Base-by-base conservation (phyloP, 257 asterid species). In the Salvia hispanica region DNA sequence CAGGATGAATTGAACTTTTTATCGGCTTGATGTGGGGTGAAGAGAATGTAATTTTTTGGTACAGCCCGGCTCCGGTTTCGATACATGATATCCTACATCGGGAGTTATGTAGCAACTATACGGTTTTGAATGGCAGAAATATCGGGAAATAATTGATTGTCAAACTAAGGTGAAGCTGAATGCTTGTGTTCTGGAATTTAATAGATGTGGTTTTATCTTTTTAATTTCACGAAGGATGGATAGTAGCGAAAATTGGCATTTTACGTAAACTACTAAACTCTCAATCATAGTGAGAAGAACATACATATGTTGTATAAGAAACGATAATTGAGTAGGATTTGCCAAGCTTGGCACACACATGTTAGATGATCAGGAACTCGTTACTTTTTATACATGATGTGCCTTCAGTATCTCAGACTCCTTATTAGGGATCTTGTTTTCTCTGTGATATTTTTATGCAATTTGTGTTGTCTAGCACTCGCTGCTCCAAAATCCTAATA, bases 121-220 rank as follows among this genome's bases (percentile, higher is more conserved):
- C 25, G 7, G 58, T 12, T n/a, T 46, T 21, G 4, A 62, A 60
- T 15, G 46, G 16, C 34, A 12, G 71, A 51, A 14, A 60, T 11
- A 7, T 3, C 45, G 15, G 3, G 63, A 48, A 16, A n/a, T 47
- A 39, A 16, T 16, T 51, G 62, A 15, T 51, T 69, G 65, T 33
- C 25, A 18, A 45, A 56, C 64, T 76, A 51, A 63, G 76, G 51
- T 73, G 66, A 43, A 60, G 75, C 8, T 57, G 57, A 67, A n/a
- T 65, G 64, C 50, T 33, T 7, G 10, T 50, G 43, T 40, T 60
- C 64, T 59, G 59, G 59, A 15, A 50, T 34, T 37, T 39, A 5
- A 39, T 7, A 14, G 62, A 28, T 31, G 50, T 48, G 34, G 5
- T 51, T 37, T 44, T 46, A 28, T 36, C 33, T 43, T 14, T 58